These are phyloP conservation scores for Kwoniella sp. DNA, from an alignment of 768 basidiomycete genomes.

Conservation along the genomic window DNA sequence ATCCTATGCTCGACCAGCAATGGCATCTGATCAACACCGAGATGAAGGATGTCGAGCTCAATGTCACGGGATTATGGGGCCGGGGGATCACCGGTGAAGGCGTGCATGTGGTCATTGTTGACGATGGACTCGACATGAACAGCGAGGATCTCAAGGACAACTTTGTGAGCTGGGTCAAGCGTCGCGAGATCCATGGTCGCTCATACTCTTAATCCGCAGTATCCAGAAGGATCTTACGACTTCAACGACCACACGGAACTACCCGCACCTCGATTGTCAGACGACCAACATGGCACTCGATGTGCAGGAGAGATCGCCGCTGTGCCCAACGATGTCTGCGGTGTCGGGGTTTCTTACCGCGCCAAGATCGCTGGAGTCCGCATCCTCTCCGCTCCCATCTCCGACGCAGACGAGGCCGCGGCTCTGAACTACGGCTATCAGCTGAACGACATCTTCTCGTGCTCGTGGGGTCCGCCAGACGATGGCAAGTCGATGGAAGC, in stretches of 20 bases:
- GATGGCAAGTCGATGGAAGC: constrained; percentile 92
- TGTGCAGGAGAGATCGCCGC: constrained; percentile 97
- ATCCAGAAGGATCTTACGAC: constrained; percentile 81
- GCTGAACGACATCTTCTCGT: constrained; percentile 86
- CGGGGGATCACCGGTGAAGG: constrained; percentile 83
- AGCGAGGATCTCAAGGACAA: constrained; percentile 82
- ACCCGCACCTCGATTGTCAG: constrained; percentile 78
- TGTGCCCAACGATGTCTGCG: constrained; percentile 84
- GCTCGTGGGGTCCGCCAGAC: constrained; percentile 97
- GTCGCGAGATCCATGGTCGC: not conserved
- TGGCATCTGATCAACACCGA: constrained; percentile 94
- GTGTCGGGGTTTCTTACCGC: constrained; percentile 86
- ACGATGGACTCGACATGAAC: constrained; percentile 90
- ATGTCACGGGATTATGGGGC: constrained; percentile 88
- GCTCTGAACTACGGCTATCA: constrained; percentile 92
- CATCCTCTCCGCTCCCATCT: constrained; percentile 89
- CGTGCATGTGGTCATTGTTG: constrained; percentile 79
- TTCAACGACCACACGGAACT: constrained; percentile 89
- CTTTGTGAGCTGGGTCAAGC: constrained; percentile 63
- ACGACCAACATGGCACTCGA: constrained; percentile 95
- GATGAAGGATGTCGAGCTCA: constrained; percentile 69
- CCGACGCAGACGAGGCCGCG: constrained; percentile 91
- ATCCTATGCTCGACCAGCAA: constrained; percentile 77
- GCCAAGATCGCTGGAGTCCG: constrained; percentile 90
- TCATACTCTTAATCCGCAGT: constrained; percentile 54